These are phyloP conservation scores for Neonothopanus nambi DNA, from an alignment of 1,284 basidiomycete species.

Conservation along the genomic window DNA sequence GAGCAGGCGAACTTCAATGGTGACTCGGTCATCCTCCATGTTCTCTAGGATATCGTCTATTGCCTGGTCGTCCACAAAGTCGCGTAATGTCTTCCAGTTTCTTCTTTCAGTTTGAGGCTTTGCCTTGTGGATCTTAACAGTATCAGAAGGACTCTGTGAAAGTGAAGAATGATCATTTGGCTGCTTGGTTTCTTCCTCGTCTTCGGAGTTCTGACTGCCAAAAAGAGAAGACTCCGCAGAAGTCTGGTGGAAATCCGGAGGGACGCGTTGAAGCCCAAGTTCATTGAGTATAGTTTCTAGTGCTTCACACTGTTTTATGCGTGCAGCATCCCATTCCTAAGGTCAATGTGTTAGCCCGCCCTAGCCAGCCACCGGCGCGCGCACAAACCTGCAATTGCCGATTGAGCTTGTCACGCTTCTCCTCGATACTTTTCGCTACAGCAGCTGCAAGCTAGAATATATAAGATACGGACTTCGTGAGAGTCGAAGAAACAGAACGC, in stretches of 20 bases:
- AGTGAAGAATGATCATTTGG: slow-evolving; percentile 21
- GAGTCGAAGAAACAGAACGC: slow-evolving; percentile 5
- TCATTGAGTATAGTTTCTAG: slow-evolving; percentile 71
- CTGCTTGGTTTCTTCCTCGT: slow-evolving; percentile 33
- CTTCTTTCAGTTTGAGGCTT: slow-evolving; percentile 44
- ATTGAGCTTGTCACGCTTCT: slow-evolving; percentile 59
- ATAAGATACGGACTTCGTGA: not conserved
- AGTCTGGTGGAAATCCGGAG: slow-evolving; percentile 71
- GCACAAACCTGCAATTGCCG: slow-evolving; percentile 59
- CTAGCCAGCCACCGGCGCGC: not conserved
- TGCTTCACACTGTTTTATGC: slow-evolving; percentile 55
- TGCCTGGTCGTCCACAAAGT: slow-evolving; percentile 78
- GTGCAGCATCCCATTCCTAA: slow-evolving; percentile 70
- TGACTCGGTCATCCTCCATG: slow-evolving; percentile 65
- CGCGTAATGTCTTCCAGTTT: slow-evolving; percentile 76
- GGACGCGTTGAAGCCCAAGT: slow-evolving; percentile 68
- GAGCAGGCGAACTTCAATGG: slow-evolving; percentile 57
- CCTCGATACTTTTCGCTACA: slow-evolving; percentile 72
- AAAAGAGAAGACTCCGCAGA: slow-evolving; percentile 71
- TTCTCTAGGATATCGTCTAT: slow-evolving; percentile 73
- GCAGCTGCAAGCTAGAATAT: slow-evolving; percentile 60
- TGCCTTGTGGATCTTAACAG: slow-evolving; percentile 35
- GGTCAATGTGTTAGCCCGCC: not conserved
- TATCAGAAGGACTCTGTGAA: slow-evolving; percentile 48
- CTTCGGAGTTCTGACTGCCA: slow-evolving; percentile 66